These are phyloP conservation scores for Galium porrigens DNA, from an alignment of 305 asterid genomes.

Conservation along the genomic window DNA sequence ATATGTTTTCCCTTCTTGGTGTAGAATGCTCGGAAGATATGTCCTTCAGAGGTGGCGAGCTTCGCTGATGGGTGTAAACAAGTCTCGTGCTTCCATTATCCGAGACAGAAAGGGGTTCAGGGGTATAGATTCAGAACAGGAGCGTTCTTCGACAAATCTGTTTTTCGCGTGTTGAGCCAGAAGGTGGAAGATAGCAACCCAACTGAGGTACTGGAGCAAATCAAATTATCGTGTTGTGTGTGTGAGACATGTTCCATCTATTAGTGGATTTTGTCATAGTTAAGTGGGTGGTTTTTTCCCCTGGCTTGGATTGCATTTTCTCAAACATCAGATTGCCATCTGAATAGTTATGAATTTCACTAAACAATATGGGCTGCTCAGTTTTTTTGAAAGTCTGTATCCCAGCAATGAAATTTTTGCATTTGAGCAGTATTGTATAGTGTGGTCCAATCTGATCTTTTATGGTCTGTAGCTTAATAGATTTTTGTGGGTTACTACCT, in stretches of 20 bases:
- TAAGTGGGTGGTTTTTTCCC: not conserved
- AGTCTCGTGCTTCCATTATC: conserved; percentile 53
- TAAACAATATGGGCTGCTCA: not conserved
- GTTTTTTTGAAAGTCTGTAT: not conserved
- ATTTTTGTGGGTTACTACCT: not conserved
- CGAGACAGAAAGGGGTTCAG: conserved; percentile 33
- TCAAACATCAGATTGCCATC: not conserved
- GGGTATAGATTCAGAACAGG: conserved; percentile 38
- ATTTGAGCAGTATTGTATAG: not conserved
- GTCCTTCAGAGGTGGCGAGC: conserved; percentile 27
- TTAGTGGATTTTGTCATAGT: not conserved
- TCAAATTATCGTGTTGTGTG: not conserved
- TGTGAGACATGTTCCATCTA: not conserved
- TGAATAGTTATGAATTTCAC: not conserved
- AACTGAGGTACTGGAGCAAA: conserved; percentile 22
- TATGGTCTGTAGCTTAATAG: not conserved
- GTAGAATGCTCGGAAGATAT: conserved; percentile 50
- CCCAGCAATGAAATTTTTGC: not conserved
- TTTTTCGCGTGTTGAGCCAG: conserved; percentile 33
- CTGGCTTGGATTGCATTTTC: not conserved
- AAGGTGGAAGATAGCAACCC: conserved; percentile 30
- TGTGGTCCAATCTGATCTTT: not conserved
- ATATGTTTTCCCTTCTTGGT: conserved; percentile 13
- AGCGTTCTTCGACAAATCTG: conserved; percentile 51
- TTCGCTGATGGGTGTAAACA: conserved; percentile 23